A percentile compares a stretch with the other conserved stretches of the same genome.
Evolutionary conservation across 768 basidiomycete species (phyloP).

Genomic region (Lenzites betulinus): DNA sequence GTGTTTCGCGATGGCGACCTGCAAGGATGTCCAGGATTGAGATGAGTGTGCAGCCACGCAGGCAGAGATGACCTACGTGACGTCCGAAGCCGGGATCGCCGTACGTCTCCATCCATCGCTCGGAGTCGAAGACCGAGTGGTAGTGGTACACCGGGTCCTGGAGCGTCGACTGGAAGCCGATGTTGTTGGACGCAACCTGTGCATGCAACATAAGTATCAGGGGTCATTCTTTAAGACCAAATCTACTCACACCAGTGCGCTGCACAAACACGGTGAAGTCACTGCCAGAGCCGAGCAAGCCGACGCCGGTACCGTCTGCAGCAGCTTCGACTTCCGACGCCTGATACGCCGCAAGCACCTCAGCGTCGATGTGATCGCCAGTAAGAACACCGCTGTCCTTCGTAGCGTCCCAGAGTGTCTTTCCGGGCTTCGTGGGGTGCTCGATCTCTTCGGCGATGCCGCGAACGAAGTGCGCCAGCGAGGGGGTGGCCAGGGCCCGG

Average conservation of each 20-base stretch:
- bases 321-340: conserved; percentile 31
- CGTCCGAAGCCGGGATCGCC: conserved; percentile 64
- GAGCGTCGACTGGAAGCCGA: conserved; percentile 39
- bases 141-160: conserved; percentile 62
- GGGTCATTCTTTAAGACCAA: conserved; percentile 20
- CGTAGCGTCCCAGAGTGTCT: conserved; percentile 79
- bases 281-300: conserved; percentile 79
- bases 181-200: conserved; percentile 39
- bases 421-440: conserved; percentile 65
- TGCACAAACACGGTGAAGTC: conserved; percentile 95
- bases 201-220: conserved; percentile 23
- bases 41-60: not conserved
- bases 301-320: conserved; percentile 43
- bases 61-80: conserved; percentile 43
- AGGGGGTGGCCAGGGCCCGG: conserved; percentile 67
- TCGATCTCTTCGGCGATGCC: conserved; percentile 67
- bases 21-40: not conserved
- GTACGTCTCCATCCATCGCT: conserved; percentile 60
- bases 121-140: conserved; percentile 59
- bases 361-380: conserved; percentile 45
- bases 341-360: conserved; percentile 44
- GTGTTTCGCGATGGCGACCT: conserved; percentile 62
- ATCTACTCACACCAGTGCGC: conserved; percentile 56
- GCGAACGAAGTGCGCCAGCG: conserved; percentile 75
- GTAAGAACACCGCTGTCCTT: conserved; percentile 55